A percentile compares a stretch with the other conserved stretches of the same genome.
Conservation (phyloP, 495 filamentous ascomycete genomes). For the Xylaria scruposa region DNA sequence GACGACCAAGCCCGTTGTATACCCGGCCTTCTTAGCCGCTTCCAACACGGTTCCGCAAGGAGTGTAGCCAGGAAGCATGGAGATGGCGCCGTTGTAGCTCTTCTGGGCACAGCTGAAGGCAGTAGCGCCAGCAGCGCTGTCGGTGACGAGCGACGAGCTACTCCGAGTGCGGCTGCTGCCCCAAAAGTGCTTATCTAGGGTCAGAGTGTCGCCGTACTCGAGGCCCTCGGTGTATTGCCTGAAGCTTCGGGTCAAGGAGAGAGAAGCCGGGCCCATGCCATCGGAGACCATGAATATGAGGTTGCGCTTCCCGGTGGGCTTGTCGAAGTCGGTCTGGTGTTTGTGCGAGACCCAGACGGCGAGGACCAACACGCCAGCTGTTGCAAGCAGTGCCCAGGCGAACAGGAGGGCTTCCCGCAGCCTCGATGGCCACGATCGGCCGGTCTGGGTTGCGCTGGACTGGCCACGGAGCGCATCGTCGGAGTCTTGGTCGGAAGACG, state of each 20-base stretch:
- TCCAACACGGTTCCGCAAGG: slow-evolving; percentile 96
- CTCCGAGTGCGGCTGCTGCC: slow-evolving; percentile 88
- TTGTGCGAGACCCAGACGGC: slow-evolving; percentile 74
- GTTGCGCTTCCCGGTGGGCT: slow-evolving; percentile 79
- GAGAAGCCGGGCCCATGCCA: slow-evolving; percentile 94
- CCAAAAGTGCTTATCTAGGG: slow-evolving; percentile 84
- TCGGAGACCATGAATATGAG: slow-evolving; percentile 99
- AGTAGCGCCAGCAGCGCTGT: slow-evolving; percentile 94
- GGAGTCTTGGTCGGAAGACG: slow-evolving; percentile 24
- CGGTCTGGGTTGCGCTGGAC: slow-evolving; percentile 30
- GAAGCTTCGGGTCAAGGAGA: slow-evolving; percentile 84
- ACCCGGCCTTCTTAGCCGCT: slow-evolving; percentile 88
- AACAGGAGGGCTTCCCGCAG: slow-evolving; percentile 72
- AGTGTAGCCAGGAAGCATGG: slow-evolving; percentile 79
- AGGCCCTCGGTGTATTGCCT: slow-evolving; percentile 71
- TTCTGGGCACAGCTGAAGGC: slow-evolving; percentile 92
- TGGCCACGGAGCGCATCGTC: slow-evolving; percentile 36
- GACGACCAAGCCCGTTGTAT: slow-evolving; percentile 92
- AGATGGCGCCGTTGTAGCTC: slow-evolving; percentile 96
- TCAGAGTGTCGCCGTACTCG: slow-evolving; percentile 72
- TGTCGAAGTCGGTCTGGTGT: slow-evolving; percentile 50
- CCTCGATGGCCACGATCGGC: slow-evolving; percentile 36
- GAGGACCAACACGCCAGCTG: slow-evolving; percentile 74
- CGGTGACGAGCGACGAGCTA: slow-evolving; percentile 81
- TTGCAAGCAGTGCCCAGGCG: slow-evolving; percentile 88